These are phyloP conservation scores for Ganoderma leucocontextum DNA, from an alignment of 1,284 basidiomycete species.

Conservation along the genomic window DNA sequence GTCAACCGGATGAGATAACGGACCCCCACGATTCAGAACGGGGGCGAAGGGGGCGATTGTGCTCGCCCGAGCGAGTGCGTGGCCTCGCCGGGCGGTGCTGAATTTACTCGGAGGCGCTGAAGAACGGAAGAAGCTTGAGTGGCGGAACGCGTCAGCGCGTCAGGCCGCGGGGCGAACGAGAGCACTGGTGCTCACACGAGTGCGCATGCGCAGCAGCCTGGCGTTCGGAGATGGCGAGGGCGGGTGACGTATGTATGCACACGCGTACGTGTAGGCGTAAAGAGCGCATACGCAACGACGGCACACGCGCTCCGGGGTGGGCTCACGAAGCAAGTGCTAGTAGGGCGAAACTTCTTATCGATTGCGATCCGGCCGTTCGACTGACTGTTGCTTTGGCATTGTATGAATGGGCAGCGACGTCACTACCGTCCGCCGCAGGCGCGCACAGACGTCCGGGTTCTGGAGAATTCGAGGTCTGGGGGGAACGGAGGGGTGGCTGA, in stretches of 20 bases:
- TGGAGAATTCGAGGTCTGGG: neutral
- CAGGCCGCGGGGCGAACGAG: neutral
- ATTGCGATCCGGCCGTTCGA: neutral
- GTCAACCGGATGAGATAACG: neutral
- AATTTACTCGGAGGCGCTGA: neutral
- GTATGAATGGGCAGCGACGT: neutral
- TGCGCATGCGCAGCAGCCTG: neutral
- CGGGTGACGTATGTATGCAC: neutral
- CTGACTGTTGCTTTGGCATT: neutral
- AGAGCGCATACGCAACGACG: conserved; percentile 1
- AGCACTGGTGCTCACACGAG: neutral
- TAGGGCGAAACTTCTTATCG: neutral
- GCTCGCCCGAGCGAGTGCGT: neutral
- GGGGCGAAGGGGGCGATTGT: neutral
- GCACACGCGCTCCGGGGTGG: neutral
- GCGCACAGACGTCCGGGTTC: neutral
- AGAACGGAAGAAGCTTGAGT: neutral
- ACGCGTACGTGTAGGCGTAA: neutral
- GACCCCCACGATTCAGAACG: no score
- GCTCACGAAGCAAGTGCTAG: neutral
- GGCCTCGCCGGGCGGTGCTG: neutral
- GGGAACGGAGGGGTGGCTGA: neutral
- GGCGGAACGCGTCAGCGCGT: neutral
- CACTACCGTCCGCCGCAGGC: neutral
- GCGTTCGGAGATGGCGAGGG: neutral